phyloP scores from a whole-genome alignment of 345 rosid species.

The Eutrema japonicum region DNA sequence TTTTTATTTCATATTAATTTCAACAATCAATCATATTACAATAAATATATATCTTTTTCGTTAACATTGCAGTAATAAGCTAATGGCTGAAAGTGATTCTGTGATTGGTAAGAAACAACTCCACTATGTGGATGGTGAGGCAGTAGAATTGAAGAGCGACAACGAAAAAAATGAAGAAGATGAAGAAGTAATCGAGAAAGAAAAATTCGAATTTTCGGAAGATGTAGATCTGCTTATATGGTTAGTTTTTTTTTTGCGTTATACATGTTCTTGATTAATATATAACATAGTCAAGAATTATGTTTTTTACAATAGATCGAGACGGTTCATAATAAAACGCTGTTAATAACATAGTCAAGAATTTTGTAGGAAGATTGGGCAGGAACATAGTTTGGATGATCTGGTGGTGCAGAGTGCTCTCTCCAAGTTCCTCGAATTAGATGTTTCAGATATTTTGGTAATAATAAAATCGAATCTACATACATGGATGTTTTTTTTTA shows the following conservation, averaged over 20 bases:
- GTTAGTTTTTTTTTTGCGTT: constrained; percentile 24
- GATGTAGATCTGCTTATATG: constrained; percentile 29
- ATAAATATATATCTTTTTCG: constrained; percentile 1
- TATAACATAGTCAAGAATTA: too few relatives aligned
- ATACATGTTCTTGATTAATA: constrained; percentile 20
- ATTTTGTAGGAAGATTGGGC: constrained; percentile 62
- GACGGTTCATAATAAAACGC: background rate
- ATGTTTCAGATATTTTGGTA: constrained; percentile 66
- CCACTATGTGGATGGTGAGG: constrained; percentile 21
- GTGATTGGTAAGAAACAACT: constrained; percentile 32
- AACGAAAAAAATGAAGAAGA: background rate
- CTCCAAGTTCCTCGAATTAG: constrained; percentile 61
- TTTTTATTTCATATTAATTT: background rate
- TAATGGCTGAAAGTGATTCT: constrained; percentile 32
- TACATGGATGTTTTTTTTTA: background rate
- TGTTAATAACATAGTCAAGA: background rate
- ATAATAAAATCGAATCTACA: constrained; percentile 5
- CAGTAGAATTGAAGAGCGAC: background rate
- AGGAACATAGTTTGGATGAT: constrained; percentile 64
- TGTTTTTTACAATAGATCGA: background rate
- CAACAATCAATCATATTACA: background rate
- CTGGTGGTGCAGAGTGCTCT: constrained; percentile 48
- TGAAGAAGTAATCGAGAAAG: constrained; percentile 1
- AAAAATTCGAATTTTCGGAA: constrained; percentile 5
- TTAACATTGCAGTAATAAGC: constrained; percentile 15